phyloP scores from a whole-genome alignment of 1,139 yeast genomes.

The Yamadazyma taylorii region DNA sequence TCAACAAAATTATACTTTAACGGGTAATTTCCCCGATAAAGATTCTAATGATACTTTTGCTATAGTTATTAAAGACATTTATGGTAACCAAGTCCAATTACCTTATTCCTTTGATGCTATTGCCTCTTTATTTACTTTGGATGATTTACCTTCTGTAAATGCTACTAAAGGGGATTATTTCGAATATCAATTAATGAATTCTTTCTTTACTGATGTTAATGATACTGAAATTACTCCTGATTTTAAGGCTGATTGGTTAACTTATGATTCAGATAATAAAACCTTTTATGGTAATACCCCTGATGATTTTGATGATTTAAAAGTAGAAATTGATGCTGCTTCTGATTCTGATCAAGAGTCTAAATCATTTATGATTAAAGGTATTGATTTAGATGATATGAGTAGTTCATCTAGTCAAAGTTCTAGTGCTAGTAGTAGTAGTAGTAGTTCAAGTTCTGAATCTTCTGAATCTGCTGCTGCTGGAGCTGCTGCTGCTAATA shows the following conservation, averaged over 20 bases:
- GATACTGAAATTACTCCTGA: conserved; percentile 51
- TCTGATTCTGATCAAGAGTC: conserved; percentile 33
- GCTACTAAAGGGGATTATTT: conserved; percentile 66
- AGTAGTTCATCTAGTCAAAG: conserved; percentile 18
- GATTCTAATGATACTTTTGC: conserved; percentile 48
- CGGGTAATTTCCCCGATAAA: conserved; percentile 59
- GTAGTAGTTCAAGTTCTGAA: conserved; percentile 24
- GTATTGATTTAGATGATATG: conserved; percentile 37
- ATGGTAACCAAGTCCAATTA: conserved; percentile 61
- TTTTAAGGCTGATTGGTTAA: conserved; percentile 59
- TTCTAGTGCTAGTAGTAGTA: conserved; percentile 24
- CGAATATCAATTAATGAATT: conserved; percentile 49
- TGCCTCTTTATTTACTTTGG: conserved; percentile 54
- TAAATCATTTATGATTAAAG: conserved; percentile 54
- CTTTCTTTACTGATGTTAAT: conserved; percentile 54
- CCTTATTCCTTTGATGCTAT: conserved; percentile 51
- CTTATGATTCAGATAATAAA: conserved; percentile 55
- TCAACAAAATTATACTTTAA: conserved; percentile 41
- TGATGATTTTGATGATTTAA: conserved; percentile 46
- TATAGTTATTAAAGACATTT: conserved; percentile 60
- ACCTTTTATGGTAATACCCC: conserved; percentile 76
- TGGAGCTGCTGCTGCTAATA: conserved; percentile 15
- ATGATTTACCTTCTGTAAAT: conserved; percentile 54
- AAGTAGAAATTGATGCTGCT: conserved; percentile 55
- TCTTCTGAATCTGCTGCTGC: conserved; percentile 22